Percentiles rank a stretch among this genome's conserved stretches.
Evolutionary conservation across 768 basidiomycete genomes (phyloP).

Genomic region (Tephrocybe sp.): DNA sequence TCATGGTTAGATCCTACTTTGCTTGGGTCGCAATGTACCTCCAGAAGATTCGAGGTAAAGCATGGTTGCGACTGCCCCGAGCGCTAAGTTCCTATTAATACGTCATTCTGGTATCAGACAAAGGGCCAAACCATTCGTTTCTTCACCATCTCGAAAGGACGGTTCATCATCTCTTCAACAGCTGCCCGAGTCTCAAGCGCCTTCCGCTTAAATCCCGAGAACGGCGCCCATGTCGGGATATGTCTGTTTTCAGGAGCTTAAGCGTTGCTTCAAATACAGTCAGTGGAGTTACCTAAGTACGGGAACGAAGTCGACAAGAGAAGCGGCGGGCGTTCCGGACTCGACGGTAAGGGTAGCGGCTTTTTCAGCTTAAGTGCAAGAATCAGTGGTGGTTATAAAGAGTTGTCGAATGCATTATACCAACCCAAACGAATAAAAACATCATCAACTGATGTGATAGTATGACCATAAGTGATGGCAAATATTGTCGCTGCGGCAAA

Average conservation of each 20-base stretch:
- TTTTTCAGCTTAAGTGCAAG: slow-evolving; percentile 35
- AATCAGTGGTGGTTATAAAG: no score
- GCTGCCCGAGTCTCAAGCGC: slow-evolving; percentile 40
- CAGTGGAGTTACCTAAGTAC: slow-evolving; percentile 31
- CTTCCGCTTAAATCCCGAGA: slow-evolving; percentile 43
- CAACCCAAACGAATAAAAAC: slow-evolving; percentile 41
- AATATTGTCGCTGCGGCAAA: slow-evolving; percentile 47
- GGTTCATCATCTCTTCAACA: slow-evolving; percentile 46
- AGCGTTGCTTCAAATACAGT: not conserved
- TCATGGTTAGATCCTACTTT: slow-evolving; percentile 34
- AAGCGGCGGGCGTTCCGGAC: slow-evolving; percentile 44
- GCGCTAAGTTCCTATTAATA: slow-evolving; percentile 26
- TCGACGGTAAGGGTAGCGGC: slow-evolving; percentile 45
- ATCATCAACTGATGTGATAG: slow-evolving; percentile 42
- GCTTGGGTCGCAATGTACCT: slow-evolving; percentile 32
- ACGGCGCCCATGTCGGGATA: slow-evolving; percentile 50
- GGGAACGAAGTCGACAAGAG: slow-evolving; percentile 50
- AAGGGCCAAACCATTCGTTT: slow-evolving; percentile 38
- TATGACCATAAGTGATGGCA: slow-evolving; percentile 47
- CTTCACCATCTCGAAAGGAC: slow-evolving; percentile 51
- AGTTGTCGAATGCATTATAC: no score
- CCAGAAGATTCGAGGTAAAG: slow-evolving; percentile 43
- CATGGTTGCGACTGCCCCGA: slow-evolving; percentile 42
- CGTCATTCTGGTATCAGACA: not conserved
- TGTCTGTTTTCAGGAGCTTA: slow-evolving; percentile 27